Base-by-base conservation (phyloP, 495 filamentous ascomycete species). In the Barbatosphaeria neglecta region DNA sequence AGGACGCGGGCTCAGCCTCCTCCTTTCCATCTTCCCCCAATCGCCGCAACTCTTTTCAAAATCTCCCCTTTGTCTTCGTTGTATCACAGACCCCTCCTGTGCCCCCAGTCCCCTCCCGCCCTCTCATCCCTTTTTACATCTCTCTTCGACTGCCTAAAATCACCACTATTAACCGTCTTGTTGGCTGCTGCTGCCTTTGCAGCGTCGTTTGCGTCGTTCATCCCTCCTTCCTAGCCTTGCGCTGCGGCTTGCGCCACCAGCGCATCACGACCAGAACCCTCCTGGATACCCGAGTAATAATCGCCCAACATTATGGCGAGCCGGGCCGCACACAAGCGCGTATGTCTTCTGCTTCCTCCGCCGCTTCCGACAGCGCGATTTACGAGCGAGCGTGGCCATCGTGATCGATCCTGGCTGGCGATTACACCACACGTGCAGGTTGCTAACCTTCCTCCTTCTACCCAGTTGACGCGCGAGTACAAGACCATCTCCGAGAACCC, bases 381-480 rank as follows among this genome's bases (percentile, higher is more conserved):
- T n/a, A n/a, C n/a, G n/a, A n/a, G n/a, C n/a, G n/a, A n/a, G n/a
- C n/a, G n/a, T n/a, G n/a, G n/a, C n/a, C n/a, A n/a, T n/a, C n/a
- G n/a, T n/a, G n/a, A n/a, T n/a, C n/a, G n/a, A n/a, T n/a, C n/a
- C n/a, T n/a, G n/a, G n/a, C n/a, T n/a, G n/a, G n/a, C n/a, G n/a
- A n/a, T n/a, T n/a, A n/a, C n/a, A n/a, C n/a, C n/a, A n/a, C n/a
- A n/a, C n/a, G n/a, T n/a, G 41, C 35, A 20, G 22, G 38, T 44
- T 37, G 51, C 51, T 47, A 53, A 39, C 44, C 6, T 43, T 11
- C 44, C 16, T 41, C 9, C 9, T n/a, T 35, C 1, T n/a, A 1
- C 49, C 46, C 56, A 92, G 87, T 82, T 98, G 60, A 86, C 86
- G 52, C 85, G 89, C 53, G 92, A 98, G 72, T 98, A 95, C 68